Base-by-base conservation (phyloP, 2,329 filamentous ascomycete genomes). In the Akanthomyces lecanii region DNA sequence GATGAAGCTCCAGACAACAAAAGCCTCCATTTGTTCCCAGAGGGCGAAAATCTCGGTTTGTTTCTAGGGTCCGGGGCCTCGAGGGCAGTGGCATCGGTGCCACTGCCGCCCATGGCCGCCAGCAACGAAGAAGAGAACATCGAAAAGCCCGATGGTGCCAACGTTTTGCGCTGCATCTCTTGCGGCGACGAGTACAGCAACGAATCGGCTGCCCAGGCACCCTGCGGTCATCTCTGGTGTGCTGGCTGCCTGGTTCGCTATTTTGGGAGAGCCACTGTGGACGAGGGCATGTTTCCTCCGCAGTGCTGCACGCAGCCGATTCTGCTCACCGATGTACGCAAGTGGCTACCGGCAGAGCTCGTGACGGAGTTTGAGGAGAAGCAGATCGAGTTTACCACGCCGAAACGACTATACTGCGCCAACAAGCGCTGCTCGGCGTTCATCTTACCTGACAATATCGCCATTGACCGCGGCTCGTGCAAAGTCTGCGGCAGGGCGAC, bases 211-310 rank as follows among this genome's bases (percentile, higher is more conserved):
- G 11, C 44, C 3, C 5, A 14, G 12, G 23, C 18, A 18, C 44
- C 57, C 10, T 50, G 57, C 28, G n/a, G 44, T 1, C 82, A 87
- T 65, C 67, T 76, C 3, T 87, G 85, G 69, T 88, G 85, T 66
- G 69, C 69, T 0, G 65, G 65, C 1, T 87, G 85, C 67, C 66
- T 87, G 0, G 67, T 67, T 2, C 62, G 65, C 0, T 75, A 85
- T 0, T 82, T 86, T 68, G n/a, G 64, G 1, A 61, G 69, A 0
- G 74, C 81, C 0, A 74, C 82, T 25, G 71, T 63, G 0, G 81
- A 85, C 64, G 81, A 86, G 62, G 74, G 77, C 0, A 67, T 83
- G 0, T 87, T 85, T 63, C 85, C 84, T 0, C 83, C 84, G 0
- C 75, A 76, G 1, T 87, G 84, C 71, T 86, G 84, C 67, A 63